Evolutionary conservation across 164 flowering plant species (phyloP).

Genomic region (Vitis rupestris): DNA sequence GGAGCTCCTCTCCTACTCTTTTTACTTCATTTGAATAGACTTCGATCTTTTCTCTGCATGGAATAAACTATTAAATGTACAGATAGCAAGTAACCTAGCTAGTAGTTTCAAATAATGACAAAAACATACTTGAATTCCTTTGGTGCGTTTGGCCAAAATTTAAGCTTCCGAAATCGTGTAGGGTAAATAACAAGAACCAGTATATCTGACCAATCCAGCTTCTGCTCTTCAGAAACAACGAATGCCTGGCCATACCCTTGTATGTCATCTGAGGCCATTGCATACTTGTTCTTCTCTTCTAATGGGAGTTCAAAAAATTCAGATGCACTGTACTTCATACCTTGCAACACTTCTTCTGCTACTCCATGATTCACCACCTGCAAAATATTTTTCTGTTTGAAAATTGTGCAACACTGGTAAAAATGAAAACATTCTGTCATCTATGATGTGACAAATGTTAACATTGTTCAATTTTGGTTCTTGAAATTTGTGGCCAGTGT

Average conservation of each 20-base stretch:
- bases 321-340: slow-evolving; percentile 11
- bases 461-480: no score
- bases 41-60: slow-evolving; percentile 13
- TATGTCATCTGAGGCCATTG: slow-evolving; percentile 13
- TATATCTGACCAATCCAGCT: slow-evolving; percentile 22
- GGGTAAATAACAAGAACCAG: slow-evolving; percentile 12
- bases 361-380: slow-evolving; percentile 27
- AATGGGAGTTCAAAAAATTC: slow-evolving; percentile 24
- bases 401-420: background rate
- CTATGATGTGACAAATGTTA: no score
- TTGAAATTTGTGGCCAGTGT: no score
- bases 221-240: slow-evolving; percentile 18
- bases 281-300: slow-evolving; percentile 21
- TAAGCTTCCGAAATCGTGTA: background rate
- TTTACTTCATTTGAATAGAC: slow-evolving; percentile 16
- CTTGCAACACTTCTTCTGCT: slow-evolving; percentile 7
- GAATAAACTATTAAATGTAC: background rate
- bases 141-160: slow-evolving; percentile 15
- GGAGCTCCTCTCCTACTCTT: slow-evolving; percentile 10
- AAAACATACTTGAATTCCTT: slow-evolving; percentile 11
- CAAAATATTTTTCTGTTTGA: background rate
- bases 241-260: slow-evolving; percentile 25
- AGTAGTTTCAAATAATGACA: background rate
- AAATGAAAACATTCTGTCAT: background rate
- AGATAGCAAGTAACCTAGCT: background rate